Percentiles rank a stretch among this genome's conserved stretches.
phyloP scores from a whole-genome alignment of 371 early-diverging fungal genomes.

The Haplosporangium sp. region DNA sequence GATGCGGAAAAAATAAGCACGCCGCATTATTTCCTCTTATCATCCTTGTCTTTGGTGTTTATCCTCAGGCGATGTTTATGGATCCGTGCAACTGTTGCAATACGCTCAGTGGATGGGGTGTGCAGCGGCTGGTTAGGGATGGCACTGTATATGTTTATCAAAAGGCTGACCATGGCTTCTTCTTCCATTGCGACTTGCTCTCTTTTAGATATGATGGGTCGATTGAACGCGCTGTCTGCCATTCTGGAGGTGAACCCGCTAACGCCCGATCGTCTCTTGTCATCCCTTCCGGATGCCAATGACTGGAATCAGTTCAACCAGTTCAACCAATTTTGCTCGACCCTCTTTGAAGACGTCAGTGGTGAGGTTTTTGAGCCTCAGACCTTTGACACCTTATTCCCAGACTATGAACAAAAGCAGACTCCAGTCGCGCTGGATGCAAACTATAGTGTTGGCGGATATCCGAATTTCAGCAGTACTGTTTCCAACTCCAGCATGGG shows the following conservation, averaged over 20 bases:
- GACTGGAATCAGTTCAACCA: slow-evolving; percentile 61
- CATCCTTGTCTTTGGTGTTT: background rate
- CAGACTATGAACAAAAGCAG: slow-evolving; percentile 43
- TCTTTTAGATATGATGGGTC: slow-evolving; percentile 62
- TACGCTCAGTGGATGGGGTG: too few relatives aligned
- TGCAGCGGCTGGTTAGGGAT: too few relatives aligned
- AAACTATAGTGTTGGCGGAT: slow-evolving; percentile 8
- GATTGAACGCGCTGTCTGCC: slow-evolving; percentile 57
- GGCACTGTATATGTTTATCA: too few relatives aligned
- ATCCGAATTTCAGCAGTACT: slow-evolving; percentile 13
- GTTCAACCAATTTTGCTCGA: slow-evolving; percentile 47
- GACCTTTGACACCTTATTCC: slow-evolving; percentile 37
- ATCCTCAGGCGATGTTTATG: too few relatives aligned
- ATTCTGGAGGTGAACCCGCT: slow-evolving; percentile 50
- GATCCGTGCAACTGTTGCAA: too few relatives aligned
- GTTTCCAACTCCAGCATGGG: slow-evolving; percentile 1
- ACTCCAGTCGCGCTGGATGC: slow-evolving; percentile 28
- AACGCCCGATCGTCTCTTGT: slow-evolving; percentile 54
- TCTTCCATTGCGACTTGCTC: slow-evolving; percentile 1
- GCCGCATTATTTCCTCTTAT: slow-evolving; percentile 7
- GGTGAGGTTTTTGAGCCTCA: slow-evolving; percentile 47
- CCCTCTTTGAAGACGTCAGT: slow-evolving; percentile 45
- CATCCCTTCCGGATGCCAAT: slow-evolving; percentile 59
- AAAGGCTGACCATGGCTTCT: slow-evolving; percentile 12
- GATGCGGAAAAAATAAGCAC: background rate